Base-by-base conservation (phyloP, 495 filamentous ascomycete species). In the Lasiosphaeris hirsuta region DNA sequence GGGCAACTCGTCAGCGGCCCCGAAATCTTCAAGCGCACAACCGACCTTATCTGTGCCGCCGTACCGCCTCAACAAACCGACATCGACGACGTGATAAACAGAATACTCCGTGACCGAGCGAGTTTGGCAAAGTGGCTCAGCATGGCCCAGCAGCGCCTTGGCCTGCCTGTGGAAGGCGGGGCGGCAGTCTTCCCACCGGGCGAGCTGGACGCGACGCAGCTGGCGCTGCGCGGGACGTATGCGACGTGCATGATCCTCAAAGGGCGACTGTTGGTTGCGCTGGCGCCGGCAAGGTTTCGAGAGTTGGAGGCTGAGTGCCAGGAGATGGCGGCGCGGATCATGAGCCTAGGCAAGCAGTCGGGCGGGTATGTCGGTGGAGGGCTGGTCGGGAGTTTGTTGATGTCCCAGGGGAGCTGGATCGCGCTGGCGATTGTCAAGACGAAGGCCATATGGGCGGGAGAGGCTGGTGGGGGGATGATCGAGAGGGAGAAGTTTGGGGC, bases 1-100 rank as follows among this genome's bases (percentile, higher is more conserved):
- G 42, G 49, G 10, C 41, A 41, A 48, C 52, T 69, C 15, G 45
- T 59, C 41, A 52, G 34, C 11, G 54, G 62, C 13, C 64, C 67
- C 18, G 19, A 48, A 15, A 19, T 67, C 0, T 60, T 67, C 50
- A 55, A 56, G 17, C 43, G 57, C 0, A 51, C 62, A 15, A 58
- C 58, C 17, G 51, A 51, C 15, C 34, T 65, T 1, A 42, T 67
- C 10, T 47, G 53, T 10, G 6, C 53, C 10, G 42, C n/a, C 1
- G n/a, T 43, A 3, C 39, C 54, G 8, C 18, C 59, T 5, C 34
- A 18, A 4, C 33, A 36, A 11, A 41, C 18, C 13, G n/a, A 1
- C n/a, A 23, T 51, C 10, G 49, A 51, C 9, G 35, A 51, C 2
- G 7, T 51, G 35, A 40, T 51, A 15, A 5, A 30, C 23, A 30